A percentile compares a stretch with the other conserved stretches of the same genome.
Conservation (phyloP, 2,329 filamentous ascomycete genomes). For the Hirsutella minnesotensis region DNA sequence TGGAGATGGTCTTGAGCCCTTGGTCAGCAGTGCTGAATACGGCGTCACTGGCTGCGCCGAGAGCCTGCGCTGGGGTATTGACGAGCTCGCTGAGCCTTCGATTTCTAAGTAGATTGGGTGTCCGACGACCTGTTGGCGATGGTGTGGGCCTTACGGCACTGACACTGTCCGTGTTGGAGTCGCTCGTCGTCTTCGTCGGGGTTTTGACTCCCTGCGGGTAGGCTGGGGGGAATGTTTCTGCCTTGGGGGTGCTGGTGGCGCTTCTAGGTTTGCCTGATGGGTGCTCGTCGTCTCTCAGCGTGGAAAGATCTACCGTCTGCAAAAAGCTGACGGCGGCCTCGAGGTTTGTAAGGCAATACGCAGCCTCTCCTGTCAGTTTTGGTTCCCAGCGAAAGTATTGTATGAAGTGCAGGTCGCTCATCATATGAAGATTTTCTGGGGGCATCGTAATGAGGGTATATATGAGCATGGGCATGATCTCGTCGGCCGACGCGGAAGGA, state of each 20-base stretch:
- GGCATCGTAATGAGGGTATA: conserved; percentile 89
- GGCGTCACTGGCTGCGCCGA: conserved; percentile 74
- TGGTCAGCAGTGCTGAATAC: conserved; percentile 85
- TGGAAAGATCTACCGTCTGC: conserved; percentile 88
- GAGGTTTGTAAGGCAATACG: conserved; percentile 91
- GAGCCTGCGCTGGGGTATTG: conserved; percentile 68
- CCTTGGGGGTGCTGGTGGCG: conserved; percentile 32
- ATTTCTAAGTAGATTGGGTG: conserved; percentile 45
- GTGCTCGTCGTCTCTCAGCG: conserved; percentile 67
- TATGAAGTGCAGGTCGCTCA: conserved; percentile 92
- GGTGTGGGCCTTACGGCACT: conserved; percentile 22
- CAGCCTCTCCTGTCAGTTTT: conserved; percentile 85
- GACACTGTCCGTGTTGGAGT: conserved; percentile 18
- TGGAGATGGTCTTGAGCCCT: conserved; percentile 82
- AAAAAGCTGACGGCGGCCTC: conserved; percentile 92
- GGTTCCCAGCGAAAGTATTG: conserved; percentile 77
- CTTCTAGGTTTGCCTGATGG: conserved; percentile 55
- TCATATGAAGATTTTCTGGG: conserved; percentile 73
- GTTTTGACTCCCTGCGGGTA: conserved; percentile 33
- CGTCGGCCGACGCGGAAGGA: conserved; percentile 82
- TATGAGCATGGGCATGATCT: conserved; percentile 93
- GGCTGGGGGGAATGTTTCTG: conserved; percentile 46
- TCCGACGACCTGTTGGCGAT: conserved; percentile 30
- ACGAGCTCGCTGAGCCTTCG: conserved; percentile 76
- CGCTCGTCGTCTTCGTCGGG: conserved; percentile 16